Conservation (phyloP, 768 basidiomycete genomes). For the Tubosaeta brunneosetosa region DNA sequence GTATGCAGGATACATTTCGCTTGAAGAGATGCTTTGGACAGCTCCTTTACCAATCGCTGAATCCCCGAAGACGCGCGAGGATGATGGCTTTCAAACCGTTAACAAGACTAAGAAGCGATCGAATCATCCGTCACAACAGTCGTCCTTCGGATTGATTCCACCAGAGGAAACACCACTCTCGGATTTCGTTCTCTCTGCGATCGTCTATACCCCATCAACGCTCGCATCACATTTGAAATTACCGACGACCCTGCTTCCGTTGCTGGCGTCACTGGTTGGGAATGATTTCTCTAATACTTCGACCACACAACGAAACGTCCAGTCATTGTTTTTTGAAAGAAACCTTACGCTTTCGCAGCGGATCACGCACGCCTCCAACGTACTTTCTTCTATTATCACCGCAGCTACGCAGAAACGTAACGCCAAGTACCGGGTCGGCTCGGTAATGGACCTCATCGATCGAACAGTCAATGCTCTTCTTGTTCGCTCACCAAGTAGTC, state of each 20-base stretch:
- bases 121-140: conserved; percentile 25
- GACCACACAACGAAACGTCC: conserved; percentile 45
- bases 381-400: conserved; percentile 51
- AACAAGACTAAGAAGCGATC: conserved; percentile 47
- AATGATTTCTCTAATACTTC: conserved; percentile 69
- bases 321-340: conserved; percentile 65
- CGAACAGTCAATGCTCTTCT: conserved; percentile 59
- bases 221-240: conserved; percentile 65
- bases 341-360: conserved; percentile 54
- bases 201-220: conserved; percentile 54
- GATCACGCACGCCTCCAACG: conserved; percentile 58
- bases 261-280: conserved; percentile 74
- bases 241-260: conserved; percentile 66
- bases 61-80: conserved; percentile 19
- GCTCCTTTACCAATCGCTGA: conserved; percentile 23
- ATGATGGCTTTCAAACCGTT: conserved; percentile 60
- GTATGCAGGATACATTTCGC: conserved; percentile 72
- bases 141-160: conserved; percentile 44
- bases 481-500: conserved; percentile 39
- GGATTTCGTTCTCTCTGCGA: conserved; percentile 48
- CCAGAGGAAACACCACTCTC: conserved; percentile 36
- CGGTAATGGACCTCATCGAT: conserved; percentile 76
- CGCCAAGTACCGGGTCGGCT: conserved; percentile 52
- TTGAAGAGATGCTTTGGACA: conserved; percentile 73
- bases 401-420: conserved; percentile 45